Percentiles rank a stretch among this genome's conserved stretches.
Evolutionary conservation across 495 filamentous ascomycete species (phyloP).

Genomic region (Tirmania nivea): DNA sequence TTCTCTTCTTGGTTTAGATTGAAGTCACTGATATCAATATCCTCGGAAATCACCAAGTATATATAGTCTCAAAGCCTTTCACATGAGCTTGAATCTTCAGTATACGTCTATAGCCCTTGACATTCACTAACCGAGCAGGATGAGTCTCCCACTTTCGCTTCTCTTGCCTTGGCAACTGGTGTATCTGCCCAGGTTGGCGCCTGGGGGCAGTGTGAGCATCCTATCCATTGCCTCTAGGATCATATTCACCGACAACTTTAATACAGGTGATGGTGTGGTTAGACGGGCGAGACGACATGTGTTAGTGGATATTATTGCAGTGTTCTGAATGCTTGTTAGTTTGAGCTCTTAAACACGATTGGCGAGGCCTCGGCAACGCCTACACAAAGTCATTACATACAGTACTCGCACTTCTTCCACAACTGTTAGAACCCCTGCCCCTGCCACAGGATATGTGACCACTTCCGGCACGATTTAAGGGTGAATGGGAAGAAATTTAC

Average conservation of each 20-base stretch:
- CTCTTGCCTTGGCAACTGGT: background rate
- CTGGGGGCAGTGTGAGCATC: background rate
- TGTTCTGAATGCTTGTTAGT: conserved; percentile 4
- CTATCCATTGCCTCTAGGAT: background rate
- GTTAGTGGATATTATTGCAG: conserved; percentile 3
- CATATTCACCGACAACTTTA: background rate
- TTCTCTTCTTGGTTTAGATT: too few relatives aligned
- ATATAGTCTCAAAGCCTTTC: too few relatives aligned
- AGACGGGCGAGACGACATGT: conserved; percentile 3
- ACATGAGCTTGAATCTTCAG: too few relatives aligned
- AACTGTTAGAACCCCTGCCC: background rate
- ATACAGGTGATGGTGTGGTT: conserved; percentile 5
- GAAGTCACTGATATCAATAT: too few relatives aligned
- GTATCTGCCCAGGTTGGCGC: background rate
- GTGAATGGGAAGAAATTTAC: conserved; percentile 38
- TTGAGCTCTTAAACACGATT: too few relatives aligned
- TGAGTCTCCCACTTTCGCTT: background rate
- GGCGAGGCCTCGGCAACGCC: too few relatives aligned
- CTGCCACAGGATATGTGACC: conserved; percentile 23
- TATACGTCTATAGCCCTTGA: too few relatives aligned
- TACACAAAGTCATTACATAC: too few relatives aligned
- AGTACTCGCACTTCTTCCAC: too few relatives aligned
- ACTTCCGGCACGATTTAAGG: conserved; percentile 33
- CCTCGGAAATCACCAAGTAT: too few relatives aligned
- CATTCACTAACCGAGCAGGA: too few relatives aligned